Conservation (phyloP, 2,329 filamentous ascomycete species). For the Biscogniauxia marginata region DNA sequence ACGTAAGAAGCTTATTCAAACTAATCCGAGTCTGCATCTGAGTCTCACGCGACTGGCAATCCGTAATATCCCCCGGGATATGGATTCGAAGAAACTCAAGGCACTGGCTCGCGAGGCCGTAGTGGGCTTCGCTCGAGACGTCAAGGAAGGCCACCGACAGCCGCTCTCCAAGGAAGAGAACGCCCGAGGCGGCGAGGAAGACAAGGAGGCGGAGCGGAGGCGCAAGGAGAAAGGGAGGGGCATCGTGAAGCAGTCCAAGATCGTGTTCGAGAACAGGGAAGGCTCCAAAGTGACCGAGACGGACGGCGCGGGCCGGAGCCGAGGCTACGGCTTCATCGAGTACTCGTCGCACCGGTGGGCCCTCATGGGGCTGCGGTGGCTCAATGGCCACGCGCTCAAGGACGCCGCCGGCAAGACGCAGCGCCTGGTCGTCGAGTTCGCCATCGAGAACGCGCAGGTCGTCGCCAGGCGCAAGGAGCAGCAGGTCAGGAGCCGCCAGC, state of each 20-base stretch:
- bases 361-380: conserved; percentile 89
- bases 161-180: conserved; percentile 89
- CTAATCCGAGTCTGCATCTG: conserved; percentile 84
- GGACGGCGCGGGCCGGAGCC: conserved; percentile 74
- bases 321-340: conserved; percentile 97
- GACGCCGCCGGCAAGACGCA: conserved; percentile 74
- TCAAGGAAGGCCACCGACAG: conserved; percentile 72
- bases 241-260: conserved; percentile 90
- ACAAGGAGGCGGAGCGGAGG: conserved; percentile 74
- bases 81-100: conserved; percentile 86
- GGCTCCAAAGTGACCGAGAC: conserved; percentile 81
- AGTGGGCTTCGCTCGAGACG: conserved; percentile 89
- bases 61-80: conserved; percentile 82
- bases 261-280: conserved; percentile 86
- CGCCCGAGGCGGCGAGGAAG: conserved; percentile 73
- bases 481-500: conserved; percentile 29
- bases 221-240: conserved; percentile 79
- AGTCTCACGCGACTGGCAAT: conserved; percentile 87
- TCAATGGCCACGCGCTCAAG: conserved; percentile 73
- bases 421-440: conserved; percentile 91
- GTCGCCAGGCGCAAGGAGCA: conserved; percentile 73
- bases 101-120: conserved; percentile 87
- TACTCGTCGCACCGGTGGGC: conserved; percentile 92
- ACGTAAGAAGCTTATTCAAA: conserved; percentile 85
- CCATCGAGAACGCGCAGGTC: conserved; percentile 96